Conservation (phyloP, 495 filamentous ascomycete species). For the Podospora pseudocomata region DNA sequence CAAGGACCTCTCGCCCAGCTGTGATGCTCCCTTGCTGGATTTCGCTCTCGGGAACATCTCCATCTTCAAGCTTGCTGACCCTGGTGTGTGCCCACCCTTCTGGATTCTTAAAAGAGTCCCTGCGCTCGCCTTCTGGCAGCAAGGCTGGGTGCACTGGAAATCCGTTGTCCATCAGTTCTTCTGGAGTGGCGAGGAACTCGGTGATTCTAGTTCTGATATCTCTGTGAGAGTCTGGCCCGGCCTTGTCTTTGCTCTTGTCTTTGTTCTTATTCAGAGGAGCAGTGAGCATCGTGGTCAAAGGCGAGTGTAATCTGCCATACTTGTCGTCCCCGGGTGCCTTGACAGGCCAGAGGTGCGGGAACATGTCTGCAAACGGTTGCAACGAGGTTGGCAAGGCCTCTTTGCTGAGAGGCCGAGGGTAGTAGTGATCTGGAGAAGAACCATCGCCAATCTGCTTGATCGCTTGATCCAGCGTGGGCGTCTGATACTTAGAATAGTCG, state of each 20-base stretch:
- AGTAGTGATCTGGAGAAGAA: slow-evolving; percentile 63
- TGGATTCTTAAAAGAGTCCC: slow-evolving; percentile 41
- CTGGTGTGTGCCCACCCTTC: slow-evolving; percentile 82
- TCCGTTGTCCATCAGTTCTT: slow-evolving; percentile 76
- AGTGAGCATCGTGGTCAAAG: slow-evolving; percentile 70
- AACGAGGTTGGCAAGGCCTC: slow-evolving; percentile 60
- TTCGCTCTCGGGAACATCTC: slow-evolving; percentile 59
- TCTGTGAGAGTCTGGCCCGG: slow-evolving; percentile 57
- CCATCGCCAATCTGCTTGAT: slow-evolving; percentile 27
- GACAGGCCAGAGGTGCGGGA: slow-evolving; percentile 84
- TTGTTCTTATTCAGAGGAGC: slow-evolving; percentile 61
- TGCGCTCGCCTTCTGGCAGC: slow-evolving; percentile 44
- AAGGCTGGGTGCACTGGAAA: slow-evolving; percentile 77
- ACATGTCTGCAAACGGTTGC: slow-evolving; percentile 73
- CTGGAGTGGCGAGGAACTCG: slow-evolving; percentile 62
- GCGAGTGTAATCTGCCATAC: slow-evolving; percentile 74
- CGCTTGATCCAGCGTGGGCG: slow-evolving; percentile 30
- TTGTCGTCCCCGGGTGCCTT: slow-evolving; percentile 80
- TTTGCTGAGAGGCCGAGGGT: slow-evolving; percentile 61
- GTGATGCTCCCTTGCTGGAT: slow-evolving; percentile 79
- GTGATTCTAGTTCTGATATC: slow-evolving; percentile 75
- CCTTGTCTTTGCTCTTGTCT: slow-evolving; percentile 50
- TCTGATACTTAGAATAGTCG: slow-evolving; percentile 45
- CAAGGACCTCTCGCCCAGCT: slow-evolving; percentile 73
- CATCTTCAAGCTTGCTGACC: slow-evolving; percentile 64